Percentiles rank a stretch among this genome's conserved stretches.
Conservation (phyloP, 2,329 filamentous ascomycete genomes). For the Xylariomycetidae sp. region DNA sequence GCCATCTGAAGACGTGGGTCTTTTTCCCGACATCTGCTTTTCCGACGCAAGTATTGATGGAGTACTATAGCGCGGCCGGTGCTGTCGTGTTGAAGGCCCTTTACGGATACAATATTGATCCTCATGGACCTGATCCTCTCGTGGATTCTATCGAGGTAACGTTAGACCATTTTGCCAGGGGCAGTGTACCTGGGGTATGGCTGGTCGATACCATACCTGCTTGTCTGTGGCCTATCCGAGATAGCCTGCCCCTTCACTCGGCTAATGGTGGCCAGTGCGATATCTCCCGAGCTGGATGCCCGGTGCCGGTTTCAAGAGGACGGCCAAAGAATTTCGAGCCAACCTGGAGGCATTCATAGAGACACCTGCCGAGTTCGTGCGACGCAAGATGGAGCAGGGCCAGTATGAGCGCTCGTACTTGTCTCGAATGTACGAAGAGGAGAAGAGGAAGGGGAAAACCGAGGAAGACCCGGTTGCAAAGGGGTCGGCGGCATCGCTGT, state of each 20-base stretch:
- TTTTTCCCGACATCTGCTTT: slow-evolving; percentile 6
- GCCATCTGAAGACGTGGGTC: background rate
- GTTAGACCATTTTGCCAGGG: slow-evolving; percentile 14
- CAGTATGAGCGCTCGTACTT: slow-evolving; percentile 12
- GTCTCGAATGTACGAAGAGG: slow-evolving; percentile 5
- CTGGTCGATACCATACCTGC: slow-evolving; percentile 22
- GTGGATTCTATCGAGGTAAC: slow-evolving; percentile 13
- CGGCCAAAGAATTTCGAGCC: slow-evolving; percentile 8
- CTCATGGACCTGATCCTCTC: slow-evolving; percentile 17
- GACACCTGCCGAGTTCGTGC: slow-evolving; percentile 17
- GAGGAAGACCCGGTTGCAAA: slow-evolving; percentile 12
- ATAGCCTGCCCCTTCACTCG: too few relatives aligned
- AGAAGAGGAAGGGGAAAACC: slow-evolving; percentile 1
- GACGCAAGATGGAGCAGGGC: slow-evolving; percentile 11
- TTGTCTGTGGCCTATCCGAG: slow-evolving; percentile 8
- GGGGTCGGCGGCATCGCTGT: slow-evolving; percentile 14
- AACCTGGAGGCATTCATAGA: slow-evolving; percentile 8
- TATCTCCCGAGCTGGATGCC: slow-evolving; percentile 24
- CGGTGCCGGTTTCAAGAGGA: slow-evolving; percentile 20
- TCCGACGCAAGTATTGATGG: background rate
- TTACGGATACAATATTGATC: slow-evolving; percentile 23
- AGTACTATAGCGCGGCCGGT: slow-evolving; percentile 15
- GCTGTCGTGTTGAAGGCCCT: slow-evolving; percentile 21
- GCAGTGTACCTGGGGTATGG: slow-evolving; percentile 15
- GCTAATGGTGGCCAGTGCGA: slow-evolving; percentile 10